A percentile compares a stretch with the other conserved stretches of the same genome.
These are phyloP conservation scores for Saccharomycopsis fibuligera DNA, from an alignment of 805 yeast species.

Conservation along the genomic window DNA sequence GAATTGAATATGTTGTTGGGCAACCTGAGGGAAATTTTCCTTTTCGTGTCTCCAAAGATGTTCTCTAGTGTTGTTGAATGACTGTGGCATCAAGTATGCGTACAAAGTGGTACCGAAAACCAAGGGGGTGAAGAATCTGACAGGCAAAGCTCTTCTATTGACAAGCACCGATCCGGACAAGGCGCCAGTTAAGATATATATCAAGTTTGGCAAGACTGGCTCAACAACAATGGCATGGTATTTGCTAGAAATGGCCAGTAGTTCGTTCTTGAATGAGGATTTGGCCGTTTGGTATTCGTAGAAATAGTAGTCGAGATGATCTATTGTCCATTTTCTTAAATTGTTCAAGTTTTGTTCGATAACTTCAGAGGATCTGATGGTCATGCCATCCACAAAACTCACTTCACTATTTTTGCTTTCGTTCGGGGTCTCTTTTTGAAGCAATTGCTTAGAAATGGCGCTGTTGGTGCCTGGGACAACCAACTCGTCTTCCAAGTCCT, in stretches of 20 bases:
- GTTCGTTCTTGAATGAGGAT: slow-evolving; percentile 42
- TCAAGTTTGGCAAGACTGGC: slow-evolving; percentile 48
- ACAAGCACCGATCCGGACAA: slow-evolving; percentile 52
- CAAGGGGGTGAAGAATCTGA: slow-evolving; percentile 47
- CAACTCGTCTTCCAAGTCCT: slow-evolving; percentile 43
- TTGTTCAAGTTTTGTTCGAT: slow-evolving; percentile 38
- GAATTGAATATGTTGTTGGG: slow-evolving; percentile 24
- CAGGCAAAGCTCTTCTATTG: slow-evolving; percentile 39
- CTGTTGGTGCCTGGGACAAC: slow-evolving; percentile 39
- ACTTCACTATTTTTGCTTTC: slow-evolving; percentile 24
- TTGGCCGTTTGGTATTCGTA: slow-evolving; percentile 43
- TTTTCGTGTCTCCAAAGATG: slow-evolving; percentile 29
- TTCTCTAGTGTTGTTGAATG: slow-evolving; percentile 32
- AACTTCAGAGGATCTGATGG: slow-evolving; percentile 42
- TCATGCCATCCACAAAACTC: slow-evolving; percentile 45
- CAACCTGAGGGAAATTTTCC: slow-evolving; percentile 34
- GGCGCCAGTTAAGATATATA: slow-evolving; percentile 49
- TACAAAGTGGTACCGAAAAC: slow-evolving; percentile 42
- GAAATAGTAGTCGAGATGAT: slow-evolving; percentile 31
- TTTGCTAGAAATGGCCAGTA: slow-evolving; percentile 27
- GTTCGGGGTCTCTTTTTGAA: slow-evolving; percentile 28
- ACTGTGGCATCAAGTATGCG: slow-evolving; percentile 43
- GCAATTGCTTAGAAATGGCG: slow-evolving; percentile 25
- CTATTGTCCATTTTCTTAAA: slow-evolving; percentile 34
- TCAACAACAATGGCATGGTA: slow-evolving; percentile 38